These are phyloP conservation scores for Claviceps capensis DNA, from an alignment of 2,329 filamentous ascomycete genomes.

Conservation along the genomic window DNA sequence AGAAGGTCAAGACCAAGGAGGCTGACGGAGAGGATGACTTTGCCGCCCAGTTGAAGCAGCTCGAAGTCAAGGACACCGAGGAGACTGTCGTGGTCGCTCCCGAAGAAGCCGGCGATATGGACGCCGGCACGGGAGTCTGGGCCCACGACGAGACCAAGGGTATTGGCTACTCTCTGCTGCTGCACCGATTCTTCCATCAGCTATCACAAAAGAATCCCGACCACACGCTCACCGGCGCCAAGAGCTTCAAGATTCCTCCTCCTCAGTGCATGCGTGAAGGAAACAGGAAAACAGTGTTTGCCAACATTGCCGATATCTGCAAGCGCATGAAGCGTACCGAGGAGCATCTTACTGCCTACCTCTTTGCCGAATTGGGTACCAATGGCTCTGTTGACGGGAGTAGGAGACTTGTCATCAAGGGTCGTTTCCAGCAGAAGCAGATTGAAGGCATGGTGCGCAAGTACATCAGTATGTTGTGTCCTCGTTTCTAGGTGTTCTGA, in stretches of 20 bases:
- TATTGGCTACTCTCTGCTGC: constrained; percentile 74
- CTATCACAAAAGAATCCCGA: constrained; percentile 95
- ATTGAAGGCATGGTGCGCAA: constrained; percentile 93
- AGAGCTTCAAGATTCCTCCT: constrained; percentile 98
- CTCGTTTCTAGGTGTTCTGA: neutral
- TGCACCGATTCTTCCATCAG: constrained; percentile 86
- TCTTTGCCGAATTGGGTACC: constrained; percentile 97
- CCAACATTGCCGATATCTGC: constrained; percentile 97
- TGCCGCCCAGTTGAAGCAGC: constrained; percentile 46
- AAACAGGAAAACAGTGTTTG: constrained; percentile 99
- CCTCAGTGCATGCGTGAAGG: constrained; percentile 98
- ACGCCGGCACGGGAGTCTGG: constrained; percentile 84
- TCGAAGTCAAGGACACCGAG: constrained; percentile 54
- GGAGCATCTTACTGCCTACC: constrained; percentile 91
- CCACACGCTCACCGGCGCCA: constrained; percentile 73
- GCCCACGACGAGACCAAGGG: constrained; percentile 61
- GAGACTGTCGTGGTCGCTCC: constrained; percentile 33
- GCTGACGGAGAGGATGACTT: constrained; percentile 50
- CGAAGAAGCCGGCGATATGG: constrained; percentile 59
- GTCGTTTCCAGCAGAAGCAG: constrained; percentile 99
- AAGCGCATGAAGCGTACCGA: constrained; percentile 99
- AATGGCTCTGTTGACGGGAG: constrained; percentile 89
- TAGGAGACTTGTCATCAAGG: constrained; percentile 92
- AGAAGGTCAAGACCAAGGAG: constrained; percentile 45
- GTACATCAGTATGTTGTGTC: constrained; percentile 63